Evolutionary conservation across 2,329 filamentous ascomycete species (phyloP), one percentile per base, ranked within the genome.

Genomic region (Trichoderma lentiforme): DNA sequence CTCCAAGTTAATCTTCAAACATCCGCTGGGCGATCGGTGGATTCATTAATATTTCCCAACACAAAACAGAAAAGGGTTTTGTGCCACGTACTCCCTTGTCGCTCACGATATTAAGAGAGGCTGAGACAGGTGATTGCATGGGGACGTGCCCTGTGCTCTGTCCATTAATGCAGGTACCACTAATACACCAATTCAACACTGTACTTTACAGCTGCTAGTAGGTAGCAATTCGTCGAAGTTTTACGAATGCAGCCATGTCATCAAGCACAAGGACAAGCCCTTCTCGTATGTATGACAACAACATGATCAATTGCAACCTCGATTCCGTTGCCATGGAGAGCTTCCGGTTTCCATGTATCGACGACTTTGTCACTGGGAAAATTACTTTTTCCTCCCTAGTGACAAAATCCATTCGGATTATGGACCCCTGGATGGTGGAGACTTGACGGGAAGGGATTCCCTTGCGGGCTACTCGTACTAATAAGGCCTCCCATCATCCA

Each of bases 41-140:
- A 34, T 34, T 69, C 57, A 32, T 43, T 69, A 34, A 51, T 60
- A 32, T 69, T 69, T 61, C 58, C 58, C 68, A 70, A 64, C 60
- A 70, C 34, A 47, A 36, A 36, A 56, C 56, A 30, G 28, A 57
- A 57, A 70, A 43, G 39, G 57, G 39, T 47, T 69, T 61, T 61
- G 34, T 69, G 66, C 56, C 66, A 69, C 66, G 66, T 69, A 69
- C 36, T 62, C 57, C 66, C 66, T 69, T 70, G 68, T 57, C 30
- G 34, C 51, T 53, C 43, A 62, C 43, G 58, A 51, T 56, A 70
- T 64, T 63, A 70, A 39, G 34, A 61, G 68, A 70, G 60, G 68
- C 68, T 70, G 68, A 64, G 68, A 64, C 68, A 51, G 43, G 43
- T 61, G 68, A 61, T 70, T 70, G 34, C 64, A 67, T 58, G 51